phyloP scores from a whole-genome alignment of 2,329 filamentous ascomycete species.

The Metarhizium sp. region DNA sequence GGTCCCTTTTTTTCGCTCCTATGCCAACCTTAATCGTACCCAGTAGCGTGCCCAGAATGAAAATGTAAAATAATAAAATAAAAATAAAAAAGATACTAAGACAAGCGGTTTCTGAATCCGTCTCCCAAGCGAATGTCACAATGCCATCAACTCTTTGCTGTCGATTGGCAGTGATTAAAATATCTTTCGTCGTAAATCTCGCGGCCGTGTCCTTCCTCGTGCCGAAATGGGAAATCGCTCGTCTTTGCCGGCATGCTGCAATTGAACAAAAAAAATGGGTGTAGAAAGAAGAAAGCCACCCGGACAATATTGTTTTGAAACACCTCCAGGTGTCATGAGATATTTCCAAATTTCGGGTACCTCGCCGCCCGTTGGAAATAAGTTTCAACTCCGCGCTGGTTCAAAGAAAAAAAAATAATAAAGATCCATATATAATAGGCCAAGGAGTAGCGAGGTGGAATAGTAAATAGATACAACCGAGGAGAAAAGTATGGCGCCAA shows the following conservation, averaged over 20 bases:
- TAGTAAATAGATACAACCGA: background rate
- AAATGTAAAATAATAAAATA: background rate
- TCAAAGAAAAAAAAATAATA: background rate
- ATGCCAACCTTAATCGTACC: background rate
- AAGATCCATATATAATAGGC: background rate
- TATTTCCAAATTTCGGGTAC: background rate
- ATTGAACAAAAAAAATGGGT: background rate
- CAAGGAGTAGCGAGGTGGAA: background rate
- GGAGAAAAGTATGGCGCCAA: background rate
- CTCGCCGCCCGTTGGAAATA: background rate
- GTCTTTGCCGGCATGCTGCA: background rate
- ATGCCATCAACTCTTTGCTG: background rate
- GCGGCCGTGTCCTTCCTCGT: constrained; percentile 8
- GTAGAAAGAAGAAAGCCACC: background rate
- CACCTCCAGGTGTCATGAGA: background rate
- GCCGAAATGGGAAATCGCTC: background rate
- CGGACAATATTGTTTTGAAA: background rate
- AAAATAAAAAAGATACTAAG: background rate
- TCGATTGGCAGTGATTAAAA: constrained; percentile 3
- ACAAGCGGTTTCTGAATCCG: background rate
- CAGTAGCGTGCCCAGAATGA: background rate
- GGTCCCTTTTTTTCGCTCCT: background rate
- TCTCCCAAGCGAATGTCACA: constrained; percentile 6
- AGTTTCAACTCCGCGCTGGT: background rate
- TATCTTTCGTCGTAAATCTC: constrained; percentile 7